phyloP scores from a whole-genome alignment of 2,329 filamentous ascomycete genomes.

The Aspergillus pseudoterreus region DNA sequence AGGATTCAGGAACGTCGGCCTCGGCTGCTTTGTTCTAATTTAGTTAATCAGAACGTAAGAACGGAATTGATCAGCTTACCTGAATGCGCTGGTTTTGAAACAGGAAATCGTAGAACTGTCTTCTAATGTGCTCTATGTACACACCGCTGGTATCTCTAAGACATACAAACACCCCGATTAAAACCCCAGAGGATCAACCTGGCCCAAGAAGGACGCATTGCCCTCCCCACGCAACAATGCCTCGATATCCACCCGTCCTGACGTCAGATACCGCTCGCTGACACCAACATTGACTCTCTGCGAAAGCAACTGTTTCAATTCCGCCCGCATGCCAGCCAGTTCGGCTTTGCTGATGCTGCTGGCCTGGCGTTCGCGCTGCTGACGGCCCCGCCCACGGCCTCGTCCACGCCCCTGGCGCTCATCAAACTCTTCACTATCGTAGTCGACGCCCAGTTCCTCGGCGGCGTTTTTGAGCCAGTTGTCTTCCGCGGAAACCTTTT shows the following conservation, averaged over 20 bases:
- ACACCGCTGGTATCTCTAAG: too few species aligned
- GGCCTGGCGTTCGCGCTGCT: conserved; percentile 70
- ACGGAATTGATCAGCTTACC: too few species aligned
- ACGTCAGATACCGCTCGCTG: conserved; percentile 79
- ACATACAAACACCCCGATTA: neutral
- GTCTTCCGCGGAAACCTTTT: conserved; percentile 79
- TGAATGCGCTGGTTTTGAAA: too few species aligned
- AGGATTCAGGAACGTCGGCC: too few species aligned
- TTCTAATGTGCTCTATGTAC: too few species aligned
- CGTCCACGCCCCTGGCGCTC: conserved; percentile 48
- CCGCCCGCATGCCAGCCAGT: conserved; percentile 63
- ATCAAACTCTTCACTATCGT: conserved; percentile 82
- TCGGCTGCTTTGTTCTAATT: too few species aligned
- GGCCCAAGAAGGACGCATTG: conserved; percentile 64
- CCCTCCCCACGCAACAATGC: conserved; percentile 62
- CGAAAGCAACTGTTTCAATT: conserved; percentile 67
- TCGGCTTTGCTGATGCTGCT: conserved; percentile 68
- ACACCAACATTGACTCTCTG: conserved; percentile 82
- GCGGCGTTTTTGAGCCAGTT: conserved; percentile 80
- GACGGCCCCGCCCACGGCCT: conserved; percentile 70
- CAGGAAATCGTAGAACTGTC: too few species aligned
- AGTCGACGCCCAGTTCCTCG: conserved; percentile 90
- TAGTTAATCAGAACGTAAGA: too few species aligned
- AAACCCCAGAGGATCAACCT: conserved; percentile 44
- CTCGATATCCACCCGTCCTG: conserved; percentile 72